Evolutionary conservation across 306 rosid species (phyloP), one percentile per base, ranked within the genome.

Genomic region (Vigna nakashimae): DNA sequence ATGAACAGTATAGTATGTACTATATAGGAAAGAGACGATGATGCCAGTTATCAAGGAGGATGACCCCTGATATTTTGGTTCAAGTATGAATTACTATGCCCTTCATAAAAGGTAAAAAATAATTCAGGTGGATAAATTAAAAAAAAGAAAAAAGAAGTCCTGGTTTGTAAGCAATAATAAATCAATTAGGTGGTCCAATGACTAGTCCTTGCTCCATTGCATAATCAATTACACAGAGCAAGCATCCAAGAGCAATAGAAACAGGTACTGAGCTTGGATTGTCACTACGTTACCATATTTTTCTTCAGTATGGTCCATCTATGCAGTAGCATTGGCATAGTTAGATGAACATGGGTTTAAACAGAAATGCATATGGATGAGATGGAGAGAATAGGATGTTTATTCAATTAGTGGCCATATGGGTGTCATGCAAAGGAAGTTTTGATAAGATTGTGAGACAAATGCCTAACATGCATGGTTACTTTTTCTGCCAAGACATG

Each of bases 221-320:
- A 81, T 46, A 48, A 65, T 83, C 63, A 71, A 76, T 75, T 65
- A 79, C 77, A 48, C 74, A 79, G 65, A 79, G 82, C 63, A 79
- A 82, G 79, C 68, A 40, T 78, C 86, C 84, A 88, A 82, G 77
- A 79, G 85, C 69, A 83, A 84, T 72, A 56, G 68, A 53, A 80
- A 85, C 73, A 80, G 57, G 76, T 62, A 79, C 83, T 56, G 69
- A 80, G 52, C 79, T 57, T 53, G 72, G 66, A 69, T 86, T 86
- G 87, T 88, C 90, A 79, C 82, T 28, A 71, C 49, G 63, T 67
- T 75, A 20, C 65, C 36, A 65, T 53, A 52, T 67, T 85, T 85
- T 80, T 75, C 73, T 77, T 80, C 75, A 60, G 64, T 74, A 81
- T 85, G 89, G 91, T 82, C 92, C 89, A 88, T 78, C 34, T 30